phyloP scores from a whole-genome alignment of 1,284 basidiomycete genomes.

The Ustilago shanxiensis region DNA sequence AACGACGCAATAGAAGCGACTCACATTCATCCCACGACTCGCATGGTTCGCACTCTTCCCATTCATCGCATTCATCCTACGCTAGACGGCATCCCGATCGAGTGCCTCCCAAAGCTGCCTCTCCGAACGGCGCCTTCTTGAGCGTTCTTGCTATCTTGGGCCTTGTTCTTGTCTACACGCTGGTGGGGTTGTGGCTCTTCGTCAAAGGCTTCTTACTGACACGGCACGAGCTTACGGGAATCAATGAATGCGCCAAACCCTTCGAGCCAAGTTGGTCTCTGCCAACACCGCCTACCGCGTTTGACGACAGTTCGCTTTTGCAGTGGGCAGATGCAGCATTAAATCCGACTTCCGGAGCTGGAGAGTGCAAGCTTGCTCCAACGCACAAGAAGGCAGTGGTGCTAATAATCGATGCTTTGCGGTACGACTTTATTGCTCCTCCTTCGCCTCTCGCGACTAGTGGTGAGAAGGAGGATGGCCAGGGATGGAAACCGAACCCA shows the following conservation, averaged over 20 bases:
- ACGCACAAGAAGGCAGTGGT: constrained; percentile 76
- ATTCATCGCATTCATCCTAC: constrained; percentile 62
- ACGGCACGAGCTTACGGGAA: constrained; percentile 52
- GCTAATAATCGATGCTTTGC: constrained; percentile 90
- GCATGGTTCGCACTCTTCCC: constrained; percentile 50
- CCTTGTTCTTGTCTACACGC: constrained; percentile 47
- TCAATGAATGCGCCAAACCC: constrained; percentile 19
- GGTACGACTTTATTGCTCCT: constrained; percentile 92
- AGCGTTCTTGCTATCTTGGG: constrained; percentile 48
- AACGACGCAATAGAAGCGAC: constrained; percentile 17
- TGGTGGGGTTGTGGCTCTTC: constrained; percentile 59
- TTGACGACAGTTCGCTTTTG: constrained; percentile 29
- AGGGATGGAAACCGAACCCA: constrained; percentile 66
- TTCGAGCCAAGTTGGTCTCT: constrained; percentile 13
- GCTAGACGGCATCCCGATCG: constrained; percentile 46
- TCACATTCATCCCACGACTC: constrained; percentile 35
- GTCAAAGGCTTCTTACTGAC: constrained; percentile 67
- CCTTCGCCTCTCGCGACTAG: constrained; percentile 72
- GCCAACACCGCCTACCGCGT: constrained; percentile 31
- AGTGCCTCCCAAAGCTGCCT: constrained; percentile 43
- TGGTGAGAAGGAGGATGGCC: constrained; percentile 55
- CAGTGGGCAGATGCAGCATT: constrained; percentile 47
- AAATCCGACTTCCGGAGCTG: constrained; percentile 18
- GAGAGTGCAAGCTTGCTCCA: constrained; percentile 60
- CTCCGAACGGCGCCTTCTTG: constrained; percentile 44